These are phyloP conservation scores for Leccinum cinnamomeum DNA, from an alignment of 1,284 basidiomycete species.

Conservation along the genomic window DNA sequence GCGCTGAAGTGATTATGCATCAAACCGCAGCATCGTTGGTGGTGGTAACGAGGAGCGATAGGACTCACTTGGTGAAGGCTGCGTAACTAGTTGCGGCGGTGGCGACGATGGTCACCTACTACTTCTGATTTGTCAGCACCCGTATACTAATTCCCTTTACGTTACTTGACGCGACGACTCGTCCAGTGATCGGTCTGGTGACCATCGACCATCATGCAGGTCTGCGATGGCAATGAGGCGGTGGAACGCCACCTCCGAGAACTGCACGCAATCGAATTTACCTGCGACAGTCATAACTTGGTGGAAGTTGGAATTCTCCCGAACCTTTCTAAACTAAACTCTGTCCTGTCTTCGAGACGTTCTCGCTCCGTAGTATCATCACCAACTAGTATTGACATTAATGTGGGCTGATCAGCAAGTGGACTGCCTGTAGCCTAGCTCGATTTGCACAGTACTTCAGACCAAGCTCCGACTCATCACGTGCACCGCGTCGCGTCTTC, in stretches of 20 bases:
- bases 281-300: neutral
- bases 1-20: conserved; percentile 19
- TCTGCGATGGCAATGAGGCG: conserved; percentile 23
- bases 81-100: neutral
- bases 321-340: neutral
- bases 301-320: neutral
- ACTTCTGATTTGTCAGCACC: conserved; percentile 23
- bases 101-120: conserved; percentile 1
- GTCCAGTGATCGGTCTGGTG: neutral
- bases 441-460: neutral
- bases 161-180: neutral
- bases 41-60: conserved; percentile 12
- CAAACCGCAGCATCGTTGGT: conserved; percentile 21
- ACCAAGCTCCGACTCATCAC: conserved; percentile 14
- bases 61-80: conserved; percentile 12
- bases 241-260: neutral
- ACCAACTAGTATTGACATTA: neutral
- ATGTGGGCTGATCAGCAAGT: neutral
- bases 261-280: neutral
- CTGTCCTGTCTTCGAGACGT: neutral
- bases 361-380: neutral
- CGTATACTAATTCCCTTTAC: too few species aligned
- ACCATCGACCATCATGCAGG: conserved; percentile 17
- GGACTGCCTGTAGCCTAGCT: neutral
- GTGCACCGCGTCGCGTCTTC: conserved; percentile 22